Evolutionary conservation across 805 yeast species (phyloP), one percentile per base, ranked within the genome.

Genomic region (Yamadazyma ubonensis): DNA sequence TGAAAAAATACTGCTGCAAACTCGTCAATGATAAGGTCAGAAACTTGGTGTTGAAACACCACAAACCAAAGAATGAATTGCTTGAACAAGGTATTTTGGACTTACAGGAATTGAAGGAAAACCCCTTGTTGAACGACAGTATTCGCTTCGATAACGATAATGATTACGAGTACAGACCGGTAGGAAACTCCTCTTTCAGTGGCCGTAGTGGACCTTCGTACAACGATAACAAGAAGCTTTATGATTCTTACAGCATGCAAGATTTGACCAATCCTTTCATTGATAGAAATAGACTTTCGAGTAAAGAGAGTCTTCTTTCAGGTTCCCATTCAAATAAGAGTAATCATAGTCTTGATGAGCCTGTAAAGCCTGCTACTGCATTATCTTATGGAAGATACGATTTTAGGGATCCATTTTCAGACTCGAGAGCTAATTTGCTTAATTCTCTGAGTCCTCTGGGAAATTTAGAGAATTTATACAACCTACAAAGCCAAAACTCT

Each of bases 1-100:
- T 83, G 40, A 81, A 77, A 49, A 78, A 77, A 45, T 83, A 73
- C 57, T 82, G 86, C 52, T 79, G 83, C 55, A 52, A 67, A 8
- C 68, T 77, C 22, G 79, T 83, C 37, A 81, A 81, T 54, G 68
- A 71, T 21, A 71, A 75, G 21, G 79, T 84, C 16, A 74, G 79
- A 41, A 54, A 58, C 20, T 57, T 83, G 44, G 81, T 80, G 3
- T 59, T 57, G 40, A 63, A 62, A 39, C 55, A 65, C 48, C 71
- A 65, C 51, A 63, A 61, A 49, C 55, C 70, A 10, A 59, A 57
- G 46, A 48, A 48, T 19, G 65, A 61, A 45, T 55, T 66, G 28
- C 48, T 64, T 29, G 53, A 49, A 32, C 55, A 59, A 39, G 67
- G 67, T 11, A 50, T 61, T 14, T 46, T 62, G 46, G 51, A 58